Evolutionary conservation across 2,329 filamentous ascomycete genomes (phyloP), one percentile per base, ranked within the genome.

Genomic region (Fusarium udum): DNA sequence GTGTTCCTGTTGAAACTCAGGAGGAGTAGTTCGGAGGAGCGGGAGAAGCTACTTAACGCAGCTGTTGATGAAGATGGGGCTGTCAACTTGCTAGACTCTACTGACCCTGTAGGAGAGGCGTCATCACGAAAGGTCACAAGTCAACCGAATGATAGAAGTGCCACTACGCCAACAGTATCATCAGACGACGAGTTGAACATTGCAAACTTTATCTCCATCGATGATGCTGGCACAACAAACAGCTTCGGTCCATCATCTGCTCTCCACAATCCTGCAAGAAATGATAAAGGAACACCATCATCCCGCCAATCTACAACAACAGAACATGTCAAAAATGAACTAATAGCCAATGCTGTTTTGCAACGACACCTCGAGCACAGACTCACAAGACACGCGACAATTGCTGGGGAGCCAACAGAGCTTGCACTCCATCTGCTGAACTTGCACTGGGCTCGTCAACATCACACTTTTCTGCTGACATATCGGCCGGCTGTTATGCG

Each of bases 381-480:
- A 3, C 55, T 67, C 1, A 16, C 37, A 12, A 67, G 45, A 18
- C 34, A 28, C 2, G 4, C 46, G 4, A 48, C 46, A 1, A 67
- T 67, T 10, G 65, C 53, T 1, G 63, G 32, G 6, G 55, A 53
- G 11, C 63, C 63, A 14, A 62, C 34, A 1, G 63, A 67, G 26
- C 37, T 67, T 7, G 65, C 65, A 4, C 37, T 67, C 5, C 65
- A 67, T 40, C 24, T 67, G 3, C 46, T 67, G 3, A 67, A 67
- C 14, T 42, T 67, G n/a, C 65, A 67, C 34, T 67, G 65, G 65
- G 55, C 65, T 37, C 65, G 65, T 31, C 65, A 67, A 24, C 65
- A 67, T 22, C 65, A 67, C 20, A 67, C 65, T 6, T 67, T 67
- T 4, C 46, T 61, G 6, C 55, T 67, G 7, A 67, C 65, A 2